Conservation (phyloP, 2,329 filamentous ascomycete genomes). For the Thielaviopsis populi region DNA sequence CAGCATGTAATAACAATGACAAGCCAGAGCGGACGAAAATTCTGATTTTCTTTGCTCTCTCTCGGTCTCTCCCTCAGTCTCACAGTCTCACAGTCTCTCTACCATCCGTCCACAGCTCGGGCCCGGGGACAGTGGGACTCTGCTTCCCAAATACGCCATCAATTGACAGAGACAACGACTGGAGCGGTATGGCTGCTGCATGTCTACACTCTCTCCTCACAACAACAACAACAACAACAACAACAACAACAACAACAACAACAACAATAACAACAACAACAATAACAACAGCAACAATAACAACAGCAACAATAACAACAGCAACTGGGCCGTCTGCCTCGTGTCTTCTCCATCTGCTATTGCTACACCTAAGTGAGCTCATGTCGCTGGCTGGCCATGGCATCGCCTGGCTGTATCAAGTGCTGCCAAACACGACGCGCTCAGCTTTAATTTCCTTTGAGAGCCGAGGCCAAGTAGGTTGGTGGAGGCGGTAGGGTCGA, state of each 20-base stretch:
- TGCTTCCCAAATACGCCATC: neutral
- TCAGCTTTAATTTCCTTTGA: conserved; percentile 2
- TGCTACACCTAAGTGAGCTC: neutral
- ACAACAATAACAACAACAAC: too few species aligned
- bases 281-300: too few species aligned
- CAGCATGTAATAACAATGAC: neutral
- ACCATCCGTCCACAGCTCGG: neutral
- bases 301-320: too few species aligned
- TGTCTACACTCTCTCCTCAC: neutral
- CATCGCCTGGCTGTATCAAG: neutral
- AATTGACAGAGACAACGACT: neutral
- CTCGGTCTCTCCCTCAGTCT: too few species aligned
- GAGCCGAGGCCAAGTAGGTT: neutral
- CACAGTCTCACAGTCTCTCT: too few species aligned
- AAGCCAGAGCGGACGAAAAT: neutral
- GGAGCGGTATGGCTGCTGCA: neutral
- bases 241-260: too few species aligned
- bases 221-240: too few species aligned
- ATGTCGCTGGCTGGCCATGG: neutral
- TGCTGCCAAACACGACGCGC: neutral
- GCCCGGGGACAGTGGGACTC: neutral
- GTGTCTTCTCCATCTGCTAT: neutral
- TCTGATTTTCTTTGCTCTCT: neutral
- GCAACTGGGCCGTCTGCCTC: neutral
- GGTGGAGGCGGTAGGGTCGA: neutral